These are phyloP conservation scores for Mycosphaerella sp. DNA, from an alignment of 2,329 filamentous ascomycete species.

Conservation along the genomic window DNA sequence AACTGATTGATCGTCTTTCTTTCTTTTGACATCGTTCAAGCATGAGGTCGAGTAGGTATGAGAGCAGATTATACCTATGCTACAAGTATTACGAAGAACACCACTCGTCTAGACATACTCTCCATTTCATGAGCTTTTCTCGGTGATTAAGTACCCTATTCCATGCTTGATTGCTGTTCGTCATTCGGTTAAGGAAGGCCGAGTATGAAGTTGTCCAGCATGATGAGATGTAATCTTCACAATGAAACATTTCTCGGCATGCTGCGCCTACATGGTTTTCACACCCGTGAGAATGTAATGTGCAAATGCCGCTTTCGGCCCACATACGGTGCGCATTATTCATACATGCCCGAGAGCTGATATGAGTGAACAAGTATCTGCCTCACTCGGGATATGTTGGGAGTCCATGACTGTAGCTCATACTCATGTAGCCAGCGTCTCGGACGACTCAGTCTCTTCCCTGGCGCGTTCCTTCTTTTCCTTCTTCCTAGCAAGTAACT, in stretches of 20 bases:
- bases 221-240: neutral
- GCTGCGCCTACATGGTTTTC: too few species aligned
- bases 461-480: neutral
- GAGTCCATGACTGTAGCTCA: neutral
- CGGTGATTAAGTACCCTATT: constrained; percentile 28
- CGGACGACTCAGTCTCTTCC: neutral
- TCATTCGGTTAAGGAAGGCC: constrained; percentile 29
- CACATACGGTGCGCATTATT: too few species aligned
- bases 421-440: neutral
- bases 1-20: constrained; percentile 19
- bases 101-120: constrained; percentile 40
- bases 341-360: too few species aligned
- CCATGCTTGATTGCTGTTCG: constrained; percentile 19
- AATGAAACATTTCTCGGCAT: too few species aligned
- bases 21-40: constrained; percentile 31
- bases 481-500: neutral
- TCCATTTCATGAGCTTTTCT: constrained; percentile 33
- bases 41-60: too few species aligned
- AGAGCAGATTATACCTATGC: constrained; percentile 42
- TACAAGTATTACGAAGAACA: constrained; percentile 32
- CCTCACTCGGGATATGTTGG: too few species aligned
- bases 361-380: too few species aligned
- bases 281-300: too few species aligned
- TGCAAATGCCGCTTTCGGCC: too few species aligned
- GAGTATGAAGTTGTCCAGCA: constrained; percentile 15